Evolutionary conservation across 2,329 filamentous ascomycete genomes (phyloP).

Genomic region (Decorospora gaudefroyi): DNA sequence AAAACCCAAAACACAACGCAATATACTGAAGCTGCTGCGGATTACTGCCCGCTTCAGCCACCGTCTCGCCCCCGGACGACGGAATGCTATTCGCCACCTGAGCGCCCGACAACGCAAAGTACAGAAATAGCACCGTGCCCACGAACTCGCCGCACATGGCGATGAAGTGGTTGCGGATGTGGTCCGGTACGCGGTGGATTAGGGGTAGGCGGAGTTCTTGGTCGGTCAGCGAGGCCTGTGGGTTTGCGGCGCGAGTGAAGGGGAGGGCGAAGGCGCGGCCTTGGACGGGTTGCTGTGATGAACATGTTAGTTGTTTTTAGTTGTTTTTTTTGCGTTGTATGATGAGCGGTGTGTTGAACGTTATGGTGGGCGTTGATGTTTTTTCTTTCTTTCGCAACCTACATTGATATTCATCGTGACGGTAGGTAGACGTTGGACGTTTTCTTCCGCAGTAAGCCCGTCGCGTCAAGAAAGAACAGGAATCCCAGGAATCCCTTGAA

Average conservation of each 20-base stretch:
- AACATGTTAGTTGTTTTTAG: neutral
- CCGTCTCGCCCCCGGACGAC: constrained; percentile 19
- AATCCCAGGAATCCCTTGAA: too few species aligned
- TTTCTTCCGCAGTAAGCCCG: too few species aligned
- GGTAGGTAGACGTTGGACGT: too few species aligned
- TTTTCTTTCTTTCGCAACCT: neutral
- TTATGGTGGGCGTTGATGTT: neutral
- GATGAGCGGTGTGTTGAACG: too few species aligned
- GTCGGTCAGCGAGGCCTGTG: constrained; percentile 14
- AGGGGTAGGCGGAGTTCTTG: constrained; percentile 17
- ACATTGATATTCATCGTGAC: constrained; percentile 2
- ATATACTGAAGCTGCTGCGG: constrained; percentile 48
- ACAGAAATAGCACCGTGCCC: constrained; percentile 50
- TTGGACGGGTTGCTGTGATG: constrained; percentile 15
- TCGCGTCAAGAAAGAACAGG: too few species aligned
- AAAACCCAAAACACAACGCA: constrained; percentile 49
- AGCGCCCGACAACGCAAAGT: constrained; percentile 47
- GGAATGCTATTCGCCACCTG: constrained; percentile 48
- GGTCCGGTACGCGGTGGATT: constrained; percentile 15
- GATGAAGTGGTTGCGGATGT: constrained; percentile 22
- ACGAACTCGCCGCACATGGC: constrained; percentile 46
- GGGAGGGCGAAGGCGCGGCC: constrained; percentile 21
- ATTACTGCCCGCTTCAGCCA: constrained; percentile 36
- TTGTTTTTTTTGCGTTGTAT: too few species aligned
- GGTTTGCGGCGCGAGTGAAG: constrained; percentile 21